Conservation (phyloP, 2,329 filamentous ascomycete genomes). For the Parascedosporium putredinis region DNA sequence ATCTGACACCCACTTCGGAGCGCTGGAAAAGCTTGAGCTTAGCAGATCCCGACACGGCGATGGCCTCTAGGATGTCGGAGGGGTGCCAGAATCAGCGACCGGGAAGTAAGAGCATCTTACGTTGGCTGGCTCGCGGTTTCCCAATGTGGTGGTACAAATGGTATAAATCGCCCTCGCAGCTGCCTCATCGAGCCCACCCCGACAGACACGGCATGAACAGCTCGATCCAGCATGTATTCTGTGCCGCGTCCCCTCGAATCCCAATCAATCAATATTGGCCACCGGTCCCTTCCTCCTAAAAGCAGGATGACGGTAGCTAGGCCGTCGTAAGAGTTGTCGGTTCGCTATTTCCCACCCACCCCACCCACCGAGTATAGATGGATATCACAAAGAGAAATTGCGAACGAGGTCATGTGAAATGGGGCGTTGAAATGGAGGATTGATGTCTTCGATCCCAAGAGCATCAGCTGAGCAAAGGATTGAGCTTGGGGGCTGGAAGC, state of each 20-base stretch:
- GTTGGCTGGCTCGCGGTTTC: neutral
- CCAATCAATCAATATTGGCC: neutral
- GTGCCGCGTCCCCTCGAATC: neutral
- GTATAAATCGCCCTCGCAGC: neutral
- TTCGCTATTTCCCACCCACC: no score
- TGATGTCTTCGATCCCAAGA: neutral
- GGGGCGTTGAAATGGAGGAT: neutral
- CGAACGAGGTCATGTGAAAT: constrained; percentile 1
- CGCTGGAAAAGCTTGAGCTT: neutral
- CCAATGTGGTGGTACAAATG: neutral
- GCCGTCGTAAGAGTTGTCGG: no score
- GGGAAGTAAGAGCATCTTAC: no score
- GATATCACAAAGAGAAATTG: no score
- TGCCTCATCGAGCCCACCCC: neutral
- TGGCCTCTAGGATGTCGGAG: no score
- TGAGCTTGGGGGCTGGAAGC: neutral
- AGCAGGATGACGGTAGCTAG: neutral
- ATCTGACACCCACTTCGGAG: neutral
- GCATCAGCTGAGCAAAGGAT: neutral
- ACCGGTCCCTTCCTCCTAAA: no score
- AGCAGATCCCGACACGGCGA: no score
- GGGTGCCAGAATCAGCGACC: no score
- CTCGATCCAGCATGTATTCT: neutral
- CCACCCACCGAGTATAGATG: neutral
- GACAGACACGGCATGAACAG: constrained; percentile 3